Evolutionary conservation across 108 stramenopile genomes (phyloP).

Genomic region (Seminavis robusta): DNA sequence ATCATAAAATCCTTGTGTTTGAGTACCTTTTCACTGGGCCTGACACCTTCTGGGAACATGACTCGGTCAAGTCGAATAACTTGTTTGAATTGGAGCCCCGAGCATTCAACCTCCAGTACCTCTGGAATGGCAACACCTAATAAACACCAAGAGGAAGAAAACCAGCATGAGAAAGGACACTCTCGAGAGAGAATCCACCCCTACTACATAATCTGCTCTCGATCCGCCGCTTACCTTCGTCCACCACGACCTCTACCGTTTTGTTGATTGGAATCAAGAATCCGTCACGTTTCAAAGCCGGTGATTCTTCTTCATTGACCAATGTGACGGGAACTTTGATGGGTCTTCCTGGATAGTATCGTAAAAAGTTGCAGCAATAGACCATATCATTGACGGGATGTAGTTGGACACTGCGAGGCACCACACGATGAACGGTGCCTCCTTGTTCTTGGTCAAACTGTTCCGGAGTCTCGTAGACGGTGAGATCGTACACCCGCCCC

Average conservation of each 20-base stretch:
- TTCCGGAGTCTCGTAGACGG: constrained; percentile 41
- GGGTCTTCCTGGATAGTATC: constrained; percentile 72
- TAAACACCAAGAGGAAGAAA: too few species aligned
- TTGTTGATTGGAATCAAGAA: constrained; percentile 69
- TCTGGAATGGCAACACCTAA: constrained; percentile 76
- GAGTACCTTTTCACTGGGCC: constrained; percentile 32
- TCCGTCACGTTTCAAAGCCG: constrained; percentile 78
- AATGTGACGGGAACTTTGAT: constrained; percentile 61
- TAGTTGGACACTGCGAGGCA: constrained; percentile 62
- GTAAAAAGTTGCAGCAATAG: constrained; percentile 72
- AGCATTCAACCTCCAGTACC: constrained; percentile 68
- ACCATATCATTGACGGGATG: constrained; percentile 71
- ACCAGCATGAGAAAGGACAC: too few species aligned
- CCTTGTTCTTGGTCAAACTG: constrained; percentile 47
- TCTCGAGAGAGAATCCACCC: too few species aligned
- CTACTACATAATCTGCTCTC: too few species aligned
- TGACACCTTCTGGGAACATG: constrained; percentile 72
- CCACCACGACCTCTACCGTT: constrained; percentile 64
- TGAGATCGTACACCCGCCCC: constrained; percentile 74
- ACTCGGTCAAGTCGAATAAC: constrained; percentile 68
- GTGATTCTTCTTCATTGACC: constrained; percentile 74
- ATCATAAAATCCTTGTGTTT: too few species aligned
- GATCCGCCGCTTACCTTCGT: too few species aligned
- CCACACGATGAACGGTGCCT: constrained; percentile 63
- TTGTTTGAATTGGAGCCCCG: constrained; percentile 63